A percentile compares a stretch with the other conserved stretches of the same genome.
These are phyloP conservation scores for Scheffersomyces coipomensis DNA, from an alignment of 805 yeast genomes.

Conservation along the genomic window DNA sequence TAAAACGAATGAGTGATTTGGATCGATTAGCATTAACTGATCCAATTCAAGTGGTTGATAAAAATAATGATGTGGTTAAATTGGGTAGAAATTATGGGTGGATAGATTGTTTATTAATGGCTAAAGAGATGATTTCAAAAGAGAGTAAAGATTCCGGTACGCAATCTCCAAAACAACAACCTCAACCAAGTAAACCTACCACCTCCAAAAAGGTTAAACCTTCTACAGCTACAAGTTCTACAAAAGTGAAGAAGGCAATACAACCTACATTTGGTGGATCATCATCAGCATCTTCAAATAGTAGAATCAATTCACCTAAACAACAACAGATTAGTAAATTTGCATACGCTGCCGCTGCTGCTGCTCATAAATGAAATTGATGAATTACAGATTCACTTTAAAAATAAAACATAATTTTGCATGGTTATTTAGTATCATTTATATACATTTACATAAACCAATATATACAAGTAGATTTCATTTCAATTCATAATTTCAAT, in stretches of 20 bases:
- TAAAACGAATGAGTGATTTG: constrained; percentile 36
- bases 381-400: too few species aligned
- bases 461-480: background rate
- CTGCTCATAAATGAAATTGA: constrained; percentile 28
- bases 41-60: constrained; percentile 27
- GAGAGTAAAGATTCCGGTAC: constrained; percentile 8
- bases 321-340: constrained; percentile 23
- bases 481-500: too few species aligned
- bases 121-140: constrained; percentile 50
- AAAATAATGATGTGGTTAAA: constrained; percentile 30
- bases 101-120: constrained; percentile 69
- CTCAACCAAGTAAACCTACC: constrained; percentile 4
- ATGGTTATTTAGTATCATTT: background rate
- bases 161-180: constrained; percentile 14
- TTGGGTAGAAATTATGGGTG: constrained; percentile 55
- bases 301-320: background rate
- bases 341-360: constrained; percentile 49
- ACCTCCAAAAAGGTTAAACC: constrained; percentile 3
- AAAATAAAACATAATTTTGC: too few species aligned
- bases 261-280: constrained; percentile 2
- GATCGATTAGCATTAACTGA: constrained; percentile 26
- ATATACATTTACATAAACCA: background rate
- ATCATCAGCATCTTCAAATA: constrained; percentile 1
- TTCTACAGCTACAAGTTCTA: constrained; percentile 1
- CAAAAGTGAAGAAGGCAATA: background rate